These are phyloP conservation scores for Coccomyxa sp. DNA, from an alignment of 139 green algal species.

Conservation along the genomic window DNA sequence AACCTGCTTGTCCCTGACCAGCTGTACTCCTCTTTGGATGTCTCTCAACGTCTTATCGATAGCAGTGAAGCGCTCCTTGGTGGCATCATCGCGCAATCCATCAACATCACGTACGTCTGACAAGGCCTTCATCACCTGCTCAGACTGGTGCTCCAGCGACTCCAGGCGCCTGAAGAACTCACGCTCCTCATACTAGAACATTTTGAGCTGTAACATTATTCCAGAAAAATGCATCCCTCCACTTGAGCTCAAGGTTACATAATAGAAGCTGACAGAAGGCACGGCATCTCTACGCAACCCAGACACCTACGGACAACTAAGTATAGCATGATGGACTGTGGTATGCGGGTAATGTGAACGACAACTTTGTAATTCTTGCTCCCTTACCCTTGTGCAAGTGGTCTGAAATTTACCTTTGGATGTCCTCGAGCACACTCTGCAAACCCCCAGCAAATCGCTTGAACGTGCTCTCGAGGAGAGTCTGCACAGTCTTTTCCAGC, in stretches of 20 bases:
- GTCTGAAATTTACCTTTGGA: slow-evolving; percentile 17
- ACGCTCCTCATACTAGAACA: not conserved
- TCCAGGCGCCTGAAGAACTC: slow-evolving; percentile 31
- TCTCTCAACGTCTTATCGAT: slow-evolving; percentile 42
- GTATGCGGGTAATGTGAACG: too few species aligned
- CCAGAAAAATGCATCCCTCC: not conserved
- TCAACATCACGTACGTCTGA: slow-evolving; percentile 35
- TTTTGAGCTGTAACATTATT: not conserved
- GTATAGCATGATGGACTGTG: not conserved
- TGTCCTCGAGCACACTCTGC: slow-evolving; percentile 34
- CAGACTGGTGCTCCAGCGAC: slow-evolving; percentile 32
- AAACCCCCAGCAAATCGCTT: slow-evolving; percentile 30
- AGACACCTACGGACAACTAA: not conserved
- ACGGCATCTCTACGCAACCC: not conserved
- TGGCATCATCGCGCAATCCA: slow-evolving; percentile 24
- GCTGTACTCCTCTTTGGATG: slow-evolving; percentile 38
- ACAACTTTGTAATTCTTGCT: too few species aligned
- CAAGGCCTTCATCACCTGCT: slow-evolving; percentile 35
- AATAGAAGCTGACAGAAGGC: slow-evolving; percentile 1
- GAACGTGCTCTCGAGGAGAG: slow-evolving; percentile 13
- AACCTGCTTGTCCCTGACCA: slow-evolving; percentile 49
- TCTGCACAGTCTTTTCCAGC: slow-evolving; percentile 3
- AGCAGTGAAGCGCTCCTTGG: slow-evolving; percentile 27
- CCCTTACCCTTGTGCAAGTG: too few species aligned
- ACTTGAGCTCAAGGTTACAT: slow-evolving; percentile 2